These are phyloP conservation scores for Amoeboaphelidium protococcarum DNA, from an alignment of 371 early-diverging fungal genomes.

Conservation along the genomic window DNA sequence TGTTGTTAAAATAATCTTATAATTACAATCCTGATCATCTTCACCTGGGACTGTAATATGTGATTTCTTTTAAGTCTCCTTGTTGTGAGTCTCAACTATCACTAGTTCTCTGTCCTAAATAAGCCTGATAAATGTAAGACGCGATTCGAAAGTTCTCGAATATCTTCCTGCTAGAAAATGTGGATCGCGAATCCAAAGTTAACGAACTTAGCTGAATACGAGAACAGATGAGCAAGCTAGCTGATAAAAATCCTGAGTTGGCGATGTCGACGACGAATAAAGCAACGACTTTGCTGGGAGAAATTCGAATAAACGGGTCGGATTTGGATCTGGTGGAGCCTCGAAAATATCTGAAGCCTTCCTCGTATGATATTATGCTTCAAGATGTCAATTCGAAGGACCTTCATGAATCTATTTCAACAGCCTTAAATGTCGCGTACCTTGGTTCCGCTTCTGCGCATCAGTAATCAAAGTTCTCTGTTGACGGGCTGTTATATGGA, in stretches of 20 bases:
- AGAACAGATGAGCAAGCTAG: not conserved
- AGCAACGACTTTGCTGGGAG: not conserved
- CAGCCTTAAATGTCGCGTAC: not conserved
- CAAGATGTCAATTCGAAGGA: not conserved
- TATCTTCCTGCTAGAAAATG: not conserved
- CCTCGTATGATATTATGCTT: not conserved
- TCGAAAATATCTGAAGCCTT: not conserved
- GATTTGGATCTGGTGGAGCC: not conserved
- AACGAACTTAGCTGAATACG: not conserved
- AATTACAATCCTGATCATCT: not conserved
- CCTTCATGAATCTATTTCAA: not conserved
- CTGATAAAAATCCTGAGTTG: not conserved
- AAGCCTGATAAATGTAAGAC: not conserved
- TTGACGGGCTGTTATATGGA: not conserved
- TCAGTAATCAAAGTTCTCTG: not conserved
- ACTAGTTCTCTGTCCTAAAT: not conserved
- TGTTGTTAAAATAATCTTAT: not conserved
- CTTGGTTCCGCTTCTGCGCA: not conserved
- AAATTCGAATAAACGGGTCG: not conserved
- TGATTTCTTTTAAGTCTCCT: not conserved
- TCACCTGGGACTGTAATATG: not conserved
- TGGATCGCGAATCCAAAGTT: not conserved
- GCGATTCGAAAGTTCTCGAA: not conserved
- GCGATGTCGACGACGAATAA: not conserved
- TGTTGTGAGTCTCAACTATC: not conserved